phyloP scores from a whole-genome alignment of 345 rosid genomes.

The Brassica carinata region DNA sequence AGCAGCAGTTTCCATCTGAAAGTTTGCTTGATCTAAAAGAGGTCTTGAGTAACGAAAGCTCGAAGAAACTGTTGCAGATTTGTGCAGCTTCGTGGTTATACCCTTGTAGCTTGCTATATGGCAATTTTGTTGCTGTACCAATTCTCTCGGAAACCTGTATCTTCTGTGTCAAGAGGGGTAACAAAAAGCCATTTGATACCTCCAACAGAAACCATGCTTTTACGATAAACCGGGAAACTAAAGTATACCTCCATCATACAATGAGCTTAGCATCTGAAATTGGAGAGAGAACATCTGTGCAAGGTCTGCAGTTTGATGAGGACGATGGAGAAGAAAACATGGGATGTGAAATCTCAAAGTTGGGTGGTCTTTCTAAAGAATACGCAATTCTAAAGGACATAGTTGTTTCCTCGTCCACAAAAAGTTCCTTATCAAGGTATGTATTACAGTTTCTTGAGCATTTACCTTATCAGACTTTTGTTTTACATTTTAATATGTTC shows the following conservation, averaged over 20 bases:
- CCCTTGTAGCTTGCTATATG: slow-evolving; percentile 61
- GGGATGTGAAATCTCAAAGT: slow-evolving; percentile 43
- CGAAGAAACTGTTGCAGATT: slow-evolving; percentile 61
- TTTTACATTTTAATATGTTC: slow-evolving; percentile 20
- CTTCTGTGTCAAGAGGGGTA: slow-evolving; percentile 51
- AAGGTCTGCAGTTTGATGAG: slow-evolving; percentile 34
- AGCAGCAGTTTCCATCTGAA: slow-evolving; percentile 23
- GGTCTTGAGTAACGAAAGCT: slow-evolving; percentile 64
- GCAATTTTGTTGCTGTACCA: slow-evolving; percentile 72
- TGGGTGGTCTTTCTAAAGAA: slow-evolving; percentile 82
- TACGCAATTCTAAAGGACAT: slow-evolving; percentile 63
- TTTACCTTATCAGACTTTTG: background rate
- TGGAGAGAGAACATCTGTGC: too few relatives aligned
- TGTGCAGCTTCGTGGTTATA: slow-evolving; percentile 66
- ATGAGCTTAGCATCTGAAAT: slow-evolving; percentile 32
- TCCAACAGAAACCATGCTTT: slow-evolving; percentile 43
- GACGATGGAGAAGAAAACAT: slow-evolving; percentile 29
- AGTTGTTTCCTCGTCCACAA: slow-evolving; percentile 51
- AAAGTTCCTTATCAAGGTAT: slow-evolving; percentile 68
- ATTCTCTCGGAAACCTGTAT: slow-evolving; percentile 56
- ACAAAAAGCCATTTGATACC: slow-evolving; percentile 24
- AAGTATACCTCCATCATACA: slow-evolving; percentile 50
- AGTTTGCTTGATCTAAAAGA: slow-evolving; percentile 54
- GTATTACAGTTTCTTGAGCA: slow-evolving; percentile 7
- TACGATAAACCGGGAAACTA: slow-evolving; percentile 56